A percentile compares a stretch with the other conserved stretches of the same genome.
Conservation (phyloP, 192 early-diverging fungal species). For the Bifiguratus adelaidae region DNA sequence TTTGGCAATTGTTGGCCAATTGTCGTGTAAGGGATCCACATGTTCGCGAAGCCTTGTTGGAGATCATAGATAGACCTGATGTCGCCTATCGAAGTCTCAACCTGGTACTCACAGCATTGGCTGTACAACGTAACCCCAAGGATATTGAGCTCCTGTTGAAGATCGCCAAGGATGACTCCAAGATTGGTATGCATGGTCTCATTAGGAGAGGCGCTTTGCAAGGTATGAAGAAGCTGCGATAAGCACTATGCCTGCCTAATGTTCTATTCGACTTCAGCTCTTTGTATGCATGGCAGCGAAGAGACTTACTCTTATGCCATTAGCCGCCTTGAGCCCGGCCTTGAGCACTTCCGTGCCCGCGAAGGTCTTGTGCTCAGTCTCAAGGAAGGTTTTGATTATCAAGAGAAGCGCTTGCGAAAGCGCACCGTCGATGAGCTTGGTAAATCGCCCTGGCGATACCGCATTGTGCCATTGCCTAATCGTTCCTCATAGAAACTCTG, state of each 20-base stretch:
- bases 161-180: slow-evolving; percentile 17
- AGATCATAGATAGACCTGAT: too few species aligned
- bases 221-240: slow-evolving; percentile 6
- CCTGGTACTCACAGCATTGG: slow-evolving; percentile 20
- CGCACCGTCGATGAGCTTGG: slow-evolving; percentile 7
- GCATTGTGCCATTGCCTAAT: too few species aligned
- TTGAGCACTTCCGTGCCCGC: slow-evolving; percentile 7
- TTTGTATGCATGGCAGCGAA: slow-evolving; percentile 22
- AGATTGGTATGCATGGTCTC: slow-evolving; percentile 23
- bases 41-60: slow-evolving; percentile 24
- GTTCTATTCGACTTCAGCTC: slow-evolving; percentile 2
- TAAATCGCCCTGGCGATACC: slow-evolving; percentile 2
- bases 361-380: background rate
- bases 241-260: background rate
- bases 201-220: slow-evolving; percentile 22
- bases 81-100: too few species aligned
- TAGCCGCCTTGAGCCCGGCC: slow-evolving; percentile 2
- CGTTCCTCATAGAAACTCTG: background rate
- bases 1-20: slow-evolving; percentile 6
- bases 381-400: slow-evolving; percentile 4
- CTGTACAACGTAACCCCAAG: slow-evolving; percentile 27
- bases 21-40: slow-evolving; percentile 11
- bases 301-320: slow-evolving; percentile 26
- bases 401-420: slow-evolving; percentile 5
- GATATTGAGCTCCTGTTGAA: slow-evolving; percentile 24